Conservation (phyloP, 2,329 filamentous ascomycete genomes). For the Fusarium albosuccineum region DNA sequence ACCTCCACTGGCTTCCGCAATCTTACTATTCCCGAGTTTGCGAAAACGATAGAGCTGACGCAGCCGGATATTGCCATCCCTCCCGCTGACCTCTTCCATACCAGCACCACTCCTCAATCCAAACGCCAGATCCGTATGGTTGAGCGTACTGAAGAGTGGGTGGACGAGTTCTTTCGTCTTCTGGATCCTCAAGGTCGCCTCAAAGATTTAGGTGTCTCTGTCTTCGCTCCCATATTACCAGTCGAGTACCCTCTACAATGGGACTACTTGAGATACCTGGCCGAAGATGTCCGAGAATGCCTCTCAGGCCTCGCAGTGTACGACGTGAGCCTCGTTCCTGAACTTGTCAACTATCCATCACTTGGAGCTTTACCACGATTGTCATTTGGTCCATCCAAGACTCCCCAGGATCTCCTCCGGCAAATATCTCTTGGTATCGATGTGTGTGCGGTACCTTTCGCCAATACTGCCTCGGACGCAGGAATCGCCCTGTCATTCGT, state of each 20-base stretch:
- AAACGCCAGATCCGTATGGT: constrained; percentile 88
- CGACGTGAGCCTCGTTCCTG: constrained; percentile 75
- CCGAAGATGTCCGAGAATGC: constrained; percentile 68
- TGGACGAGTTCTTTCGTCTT: constrained; percentile 73
- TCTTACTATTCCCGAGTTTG: constrained; percentile 77
- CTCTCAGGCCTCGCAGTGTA: constrained; percentile 84
- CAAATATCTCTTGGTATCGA: constrained; percentile 85
- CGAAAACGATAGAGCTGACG: constrained; percentile 72
- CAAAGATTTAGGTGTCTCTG: constrained; percentile 51
- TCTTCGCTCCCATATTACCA: constrained; percentile 79
- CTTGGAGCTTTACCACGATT: constrained; percentile 78
- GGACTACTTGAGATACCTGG: constrained; percentile 81
- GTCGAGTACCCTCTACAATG: constrained; percentile 81
- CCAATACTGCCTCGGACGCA: constrained; percentile 80
- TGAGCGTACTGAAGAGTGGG: constrained; percentile 87
- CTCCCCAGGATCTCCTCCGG: constrained; percentile 81
- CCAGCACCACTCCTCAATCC: constrained; percentile 66
- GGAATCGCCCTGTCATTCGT: constrained; percentile 86
- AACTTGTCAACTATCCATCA: constrained; percentile 67
- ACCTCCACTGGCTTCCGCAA: constrained; percentile 88
- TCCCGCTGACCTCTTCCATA: constrained; percentile 76
- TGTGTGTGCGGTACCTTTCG: constrained; percentile 81
- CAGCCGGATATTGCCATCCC: constrained; percentile 85
- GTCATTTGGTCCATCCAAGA: constrained; percentile 76
- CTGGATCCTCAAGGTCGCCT: constrained; percentile 45